A percentile compares a stretch with the other conserved stretches of the same genome.
Conservation (phyloP, 495 filamentous ascomycete species). For the Hypoxylon trugodes region DNA sequence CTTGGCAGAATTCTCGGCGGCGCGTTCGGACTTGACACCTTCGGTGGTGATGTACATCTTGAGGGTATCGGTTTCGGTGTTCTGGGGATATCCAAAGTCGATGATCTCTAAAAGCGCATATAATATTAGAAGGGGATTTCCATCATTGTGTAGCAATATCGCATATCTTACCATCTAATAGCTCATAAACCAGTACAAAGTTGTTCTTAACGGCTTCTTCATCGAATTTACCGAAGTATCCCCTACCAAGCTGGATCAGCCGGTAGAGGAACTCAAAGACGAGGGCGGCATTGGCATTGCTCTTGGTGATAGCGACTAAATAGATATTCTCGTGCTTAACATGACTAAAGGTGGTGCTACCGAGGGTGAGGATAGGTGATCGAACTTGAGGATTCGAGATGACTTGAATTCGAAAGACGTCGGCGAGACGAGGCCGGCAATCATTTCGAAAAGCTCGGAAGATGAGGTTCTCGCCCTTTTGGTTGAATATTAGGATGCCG, state of each 20-base stretch:
- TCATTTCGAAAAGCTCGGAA: conserved; percentile 98
- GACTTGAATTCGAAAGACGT: conserved; percentile 99
- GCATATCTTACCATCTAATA: conserved; percentile 79
- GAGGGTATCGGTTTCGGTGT: conserved; percentile 97
- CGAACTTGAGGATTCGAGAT: conserved; percentile 98
- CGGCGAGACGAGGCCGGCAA: conserved; percentile 93
- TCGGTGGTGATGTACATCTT: conserved; percentile 99
- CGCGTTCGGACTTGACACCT: conserved; percentile 94
- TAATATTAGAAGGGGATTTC: conserved; percentile 13
- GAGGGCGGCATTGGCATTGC: conserved; percentile 98
- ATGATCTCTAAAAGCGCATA: conserved; percentile 76
- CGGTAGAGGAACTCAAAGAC: conserved; percentile 99
- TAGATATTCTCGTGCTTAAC: conserved; percentile 99
- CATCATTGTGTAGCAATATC: background rate
- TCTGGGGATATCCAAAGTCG: conserved; percentile 99
- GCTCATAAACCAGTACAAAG: conserved; percentile 98
- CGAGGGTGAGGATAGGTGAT: conserved; percentile 95
- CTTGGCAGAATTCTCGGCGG: conserved; percentile 89
- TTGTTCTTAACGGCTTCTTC: conserved; percentile 99
- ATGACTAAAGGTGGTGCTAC: conserved; percentile 98
- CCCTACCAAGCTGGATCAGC: conserved; percentile 86
- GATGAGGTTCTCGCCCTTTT: conserved; percentile 99
- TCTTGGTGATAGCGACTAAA: conserved; percentile 96
- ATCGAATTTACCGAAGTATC: conserved; percentile 99
- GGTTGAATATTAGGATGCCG: conserved; percentile 97